Conservation (phyloP, 257 asterid species). For the Sherardia arvensis region DNA sequence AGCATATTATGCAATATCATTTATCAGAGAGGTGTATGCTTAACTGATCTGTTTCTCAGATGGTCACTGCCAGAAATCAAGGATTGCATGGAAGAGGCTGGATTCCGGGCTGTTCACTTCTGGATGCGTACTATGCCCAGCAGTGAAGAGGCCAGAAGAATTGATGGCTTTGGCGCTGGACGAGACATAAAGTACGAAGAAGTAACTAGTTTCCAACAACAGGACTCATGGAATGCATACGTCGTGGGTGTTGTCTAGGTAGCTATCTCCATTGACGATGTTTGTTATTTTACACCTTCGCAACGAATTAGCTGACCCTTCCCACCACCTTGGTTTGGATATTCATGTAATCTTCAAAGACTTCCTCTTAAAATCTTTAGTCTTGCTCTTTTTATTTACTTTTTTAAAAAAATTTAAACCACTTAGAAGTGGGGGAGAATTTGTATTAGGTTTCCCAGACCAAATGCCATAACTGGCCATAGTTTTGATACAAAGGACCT, state of each 20-base stretch:
- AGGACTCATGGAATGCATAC: conserved; percentile 98
- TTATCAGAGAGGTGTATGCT: background rate
- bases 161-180: conserved; percentile 59
- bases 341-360: too few species aligned
- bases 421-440: too few species aligned
- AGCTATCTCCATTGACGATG: background rate
- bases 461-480: too few species aligned
- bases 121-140: conserved; percentile 91
- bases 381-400: too few species aligned
- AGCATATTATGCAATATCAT: background rate
- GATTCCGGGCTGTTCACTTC: conserved; percentile 65
- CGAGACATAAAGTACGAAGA: conserved; percentile 80
- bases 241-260: conserved; percentile 55
- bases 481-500: too few species aligned
- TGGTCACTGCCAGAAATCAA: conserved; percentile 94
- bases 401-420: too few species aligned
- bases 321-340: background rate
- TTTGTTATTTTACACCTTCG: background rate
- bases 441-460: too few species aligned
- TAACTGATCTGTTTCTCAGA: conserved; percentile 23
- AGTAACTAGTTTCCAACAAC: conserved; percentile 69
- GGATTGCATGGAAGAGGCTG: conserved; percentile 94
- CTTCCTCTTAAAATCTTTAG: too few species aligned
- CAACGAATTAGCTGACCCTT: background rate
- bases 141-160: conserved; percentile 51